phyloP scores from a whole-genome alignment of 176 grass and related monocot species.

The Luzula sylvatica region DNA sequence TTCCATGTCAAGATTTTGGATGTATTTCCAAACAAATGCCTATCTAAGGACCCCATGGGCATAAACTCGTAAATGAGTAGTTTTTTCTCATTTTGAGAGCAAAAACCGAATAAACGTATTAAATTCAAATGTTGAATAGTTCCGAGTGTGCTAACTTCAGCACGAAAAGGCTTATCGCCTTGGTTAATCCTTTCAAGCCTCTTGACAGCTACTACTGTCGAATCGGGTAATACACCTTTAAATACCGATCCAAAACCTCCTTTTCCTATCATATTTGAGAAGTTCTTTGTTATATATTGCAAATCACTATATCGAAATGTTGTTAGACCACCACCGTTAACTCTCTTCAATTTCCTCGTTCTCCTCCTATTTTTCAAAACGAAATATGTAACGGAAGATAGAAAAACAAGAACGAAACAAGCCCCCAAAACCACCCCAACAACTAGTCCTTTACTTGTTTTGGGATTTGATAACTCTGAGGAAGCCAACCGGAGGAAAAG shows the following conservation, averaged over 20 bases:
- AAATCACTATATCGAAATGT: neutral
- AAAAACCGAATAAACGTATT: slow-evolving; percentile 19
- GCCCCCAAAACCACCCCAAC: neutral
- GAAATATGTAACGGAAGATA: neutral
- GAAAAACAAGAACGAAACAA: neutral
- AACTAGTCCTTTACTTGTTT: neutral
- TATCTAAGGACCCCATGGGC: slow-evolving; percentile 6
- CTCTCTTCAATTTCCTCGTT: neutral
- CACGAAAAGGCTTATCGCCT: slow-evolving; percentile 58
- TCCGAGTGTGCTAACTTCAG: slow-evolving; percentile 35
- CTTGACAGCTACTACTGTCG: slow-evolving; percentile 43
- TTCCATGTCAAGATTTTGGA: slow-evolving; percentile 13
- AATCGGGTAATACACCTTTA: neutral
- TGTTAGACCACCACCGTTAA: neutral
- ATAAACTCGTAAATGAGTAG: slow-evolving; percentile 23
- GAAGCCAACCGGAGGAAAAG: slow-evolving; percentile 9
- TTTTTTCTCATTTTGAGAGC: neutral
- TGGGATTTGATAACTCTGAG: slow-evolving; percentile 9
- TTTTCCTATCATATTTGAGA: neutral
- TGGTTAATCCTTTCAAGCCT: slow-evolving; percentile 32
- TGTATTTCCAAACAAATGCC: slow-evolving; percentile 7
- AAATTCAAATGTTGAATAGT: slow-evolving; percentile 44
- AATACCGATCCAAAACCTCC: neutral
- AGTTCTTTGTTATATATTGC: neutral
- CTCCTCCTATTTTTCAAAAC: slow-evolving; percentile 6